A percentile compares a stretch with the other conserved stretches of the same genome.
phyloP scores from a whole-genome alignment of 805 yeast species.

The Candida ponderosae region DNA sequence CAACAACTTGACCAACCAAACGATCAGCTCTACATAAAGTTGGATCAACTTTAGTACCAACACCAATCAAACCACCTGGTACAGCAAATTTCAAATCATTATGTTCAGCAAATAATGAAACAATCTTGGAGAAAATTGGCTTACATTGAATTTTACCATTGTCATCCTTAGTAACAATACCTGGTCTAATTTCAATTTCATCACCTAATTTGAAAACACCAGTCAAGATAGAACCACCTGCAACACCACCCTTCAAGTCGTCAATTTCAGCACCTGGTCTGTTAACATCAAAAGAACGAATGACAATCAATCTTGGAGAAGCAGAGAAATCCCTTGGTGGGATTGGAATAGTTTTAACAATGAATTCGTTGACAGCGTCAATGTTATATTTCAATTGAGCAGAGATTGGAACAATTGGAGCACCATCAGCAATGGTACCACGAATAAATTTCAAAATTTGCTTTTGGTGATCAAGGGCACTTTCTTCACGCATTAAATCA shows the following conservation, averaged over 20 bases:
- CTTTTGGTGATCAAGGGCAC: conserved; percentile 92
- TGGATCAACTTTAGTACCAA: conserved; percentile 98
- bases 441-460: conserved; percentile 86
- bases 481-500: conserved; percentile 95
- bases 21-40: conserved; percentile 99
- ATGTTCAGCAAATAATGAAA: conserved; percentile 93
- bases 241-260: conserved; percentile 98
- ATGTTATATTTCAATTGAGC: conserved; percentile 98
- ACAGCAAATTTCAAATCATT: conserved; percentile 97
- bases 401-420: conserved; percentile 97
- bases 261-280: conserved; percentile 98
- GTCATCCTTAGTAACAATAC: conserved; percentile 95
- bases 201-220: conserved; percentile 98
- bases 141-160: conserved; percentile 84
- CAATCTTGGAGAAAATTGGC: conserved; percentile 91
- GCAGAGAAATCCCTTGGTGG: conserved; percentile 94
- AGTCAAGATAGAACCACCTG: conserved; percentile 95
- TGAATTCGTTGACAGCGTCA: conserved; percentile 96
- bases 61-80: conserved; percentile 99
- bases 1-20: conserved; percentile 98
- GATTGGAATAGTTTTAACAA: conserved; percentile 91
- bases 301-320: conserved; percentile 91
- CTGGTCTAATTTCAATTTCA: conserved; percentile 98
- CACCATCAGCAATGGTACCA: conserved; percentile 99
- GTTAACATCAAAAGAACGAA: conserved; percentile 97